Evolutionary conservation across 2,329 filamentous ascomycete species (phyloP).

Genomic region (Penicillium freii): DNA sequence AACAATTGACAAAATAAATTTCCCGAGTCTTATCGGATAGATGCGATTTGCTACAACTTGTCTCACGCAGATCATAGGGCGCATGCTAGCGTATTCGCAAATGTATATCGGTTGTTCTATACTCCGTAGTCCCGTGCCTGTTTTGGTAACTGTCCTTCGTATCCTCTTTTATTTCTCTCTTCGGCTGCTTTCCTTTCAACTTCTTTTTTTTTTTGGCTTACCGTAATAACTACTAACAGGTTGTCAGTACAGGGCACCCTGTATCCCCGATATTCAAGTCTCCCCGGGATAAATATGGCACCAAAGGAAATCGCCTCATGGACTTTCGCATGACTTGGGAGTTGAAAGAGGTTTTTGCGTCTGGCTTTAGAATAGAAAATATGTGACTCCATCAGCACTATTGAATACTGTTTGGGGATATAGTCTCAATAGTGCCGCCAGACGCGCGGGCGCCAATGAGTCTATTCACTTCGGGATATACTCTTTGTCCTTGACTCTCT

Average conservation of each 20-base stretch:
- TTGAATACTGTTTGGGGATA: neutral
- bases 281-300: neutral
- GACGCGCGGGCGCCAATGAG: neutral
- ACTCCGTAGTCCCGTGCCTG: neutral
- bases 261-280: neutral
- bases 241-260: neutral
- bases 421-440: constrained; percentile 4
- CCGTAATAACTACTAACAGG: neutral
- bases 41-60: neutral
- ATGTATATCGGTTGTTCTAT: neutral
- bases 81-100: neutral
- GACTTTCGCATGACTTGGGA: neutral
- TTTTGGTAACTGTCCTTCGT: neutral
- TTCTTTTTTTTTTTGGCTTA: neutral
- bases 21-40: neutral
- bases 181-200: neutral
- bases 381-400: neutral
- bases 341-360: neutral
- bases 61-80: neutral
- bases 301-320: neutral
- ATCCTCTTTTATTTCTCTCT: neutral
- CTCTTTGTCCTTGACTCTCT: neutral
- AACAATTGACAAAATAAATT: no score
- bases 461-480: neutral
- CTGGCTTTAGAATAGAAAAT: neutral